Evolutionary conservation across 345 rosid genomes (phyloP).

Genomic region (Heritiera littoralis): DNA sequence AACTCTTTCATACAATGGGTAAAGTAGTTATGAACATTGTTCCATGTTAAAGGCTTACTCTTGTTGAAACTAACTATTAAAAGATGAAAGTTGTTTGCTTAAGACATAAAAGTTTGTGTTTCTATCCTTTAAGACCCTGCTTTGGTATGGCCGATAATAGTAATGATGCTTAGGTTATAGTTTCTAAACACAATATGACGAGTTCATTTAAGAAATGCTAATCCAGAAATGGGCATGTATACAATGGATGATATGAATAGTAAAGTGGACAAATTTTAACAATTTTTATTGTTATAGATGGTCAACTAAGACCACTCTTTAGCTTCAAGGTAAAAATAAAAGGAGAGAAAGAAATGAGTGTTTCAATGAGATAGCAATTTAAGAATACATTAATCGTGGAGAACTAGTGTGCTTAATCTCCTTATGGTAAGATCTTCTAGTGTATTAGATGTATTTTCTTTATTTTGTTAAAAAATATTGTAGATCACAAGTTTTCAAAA

Average conservation of each 20-base stretch:
- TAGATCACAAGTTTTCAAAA: no score
- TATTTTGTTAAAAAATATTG: no score
- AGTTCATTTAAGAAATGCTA: conserved; percentile 7
- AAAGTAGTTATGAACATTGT: not conserved
- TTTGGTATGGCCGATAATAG: not conserved
- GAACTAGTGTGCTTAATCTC: no score
- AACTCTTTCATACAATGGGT: not conserved
- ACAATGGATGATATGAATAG: not conserved
- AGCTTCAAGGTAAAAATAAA: no score
- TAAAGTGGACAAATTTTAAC: not conserved
- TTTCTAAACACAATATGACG: not conserved
- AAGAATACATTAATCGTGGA: no score
- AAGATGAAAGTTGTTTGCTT: conserved; percentile 3
- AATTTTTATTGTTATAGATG: not conserved
- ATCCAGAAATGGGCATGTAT: conserved; percentile 6
- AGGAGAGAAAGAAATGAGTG: no score
- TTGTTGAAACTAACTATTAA: not conserved
- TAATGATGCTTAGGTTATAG: not conserved
- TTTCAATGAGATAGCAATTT: no score
- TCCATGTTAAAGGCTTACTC: not conserved
- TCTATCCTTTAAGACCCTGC: not conserved
- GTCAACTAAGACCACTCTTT: not conserved
- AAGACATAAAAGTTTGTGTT: not conserved
- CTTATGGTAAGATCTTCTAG: no score
- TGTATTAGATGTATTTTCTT: no score